Percentiles rank a stretch among this genome's conserved stretches.
phyloP scores from a whole-genome alignment of 148 eudicot species.

The Limonium bicolor region DNA sequence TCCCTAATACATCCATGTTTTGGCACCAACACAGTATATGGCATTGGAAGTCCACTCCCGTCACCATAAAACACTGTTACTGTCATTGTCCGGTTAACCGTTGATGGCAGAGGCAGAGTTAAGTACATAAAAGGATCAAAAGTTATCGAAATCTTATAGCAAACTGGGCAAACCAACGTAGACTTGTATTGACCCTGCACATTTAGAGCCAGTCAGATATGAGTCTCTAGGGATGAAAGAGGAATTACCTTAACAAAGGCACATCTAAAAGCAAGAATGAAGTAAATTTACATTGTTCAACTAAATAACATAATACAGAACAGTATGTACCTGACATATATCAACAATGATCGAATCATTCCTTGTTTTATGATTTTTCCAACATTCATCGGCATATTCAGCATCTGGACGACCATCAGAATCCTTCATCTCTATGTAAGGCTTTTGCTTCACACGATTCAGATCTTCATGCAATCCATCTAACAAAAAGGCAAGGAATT shows the following conservation, averaged over 20 bases:
- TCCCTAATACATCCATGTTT: constrained; percentile 68
- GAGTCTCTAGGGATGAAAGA: no score
- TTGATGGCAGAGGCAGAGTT: constrained; percentile 86
- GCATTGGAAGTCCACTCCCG: constrained; percentile 84
- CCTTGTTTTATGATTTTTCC: constrained; percentile 80
- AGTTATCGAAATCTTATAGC: constrained; percentile 73
- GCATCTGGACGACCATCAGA: constrained; percentile 68
- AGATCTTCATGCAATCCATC: constrained; percentile 96
- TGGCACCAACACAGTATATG: constrained; percentile 66
- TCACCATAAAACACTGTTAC: constrained; percentile 75
- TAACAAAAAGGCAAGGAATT: constrained; percentile 86
- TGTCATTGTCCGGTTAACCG: constrained; percentile 62
- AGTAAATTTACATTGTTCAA: not conserved
- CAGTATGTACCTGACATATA: constrained; percentile 52
- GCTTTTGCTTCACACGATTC: constrained; percentile 84
- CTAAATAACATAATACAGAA: not conserved
- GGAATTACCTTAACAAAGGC: no score
- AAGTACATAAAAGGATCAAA: constrained; percentile 99
- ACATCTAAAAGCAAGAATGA: not conserved
- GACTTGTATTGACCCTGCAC: constrained; percentile 98
- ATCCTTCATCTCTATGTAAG: constrained; percentile 79
- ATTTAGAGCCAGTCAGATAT: no score
- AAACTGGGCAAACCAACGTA: constrained; percentile 85
- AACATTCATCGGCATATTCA: constrained; percentile 84
- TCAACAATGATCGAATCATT: constrained; percentile 89